Base-by-base conservation (phyloP, 192 early-diverging fungal species). In the Backusella macrospora region DNA sequence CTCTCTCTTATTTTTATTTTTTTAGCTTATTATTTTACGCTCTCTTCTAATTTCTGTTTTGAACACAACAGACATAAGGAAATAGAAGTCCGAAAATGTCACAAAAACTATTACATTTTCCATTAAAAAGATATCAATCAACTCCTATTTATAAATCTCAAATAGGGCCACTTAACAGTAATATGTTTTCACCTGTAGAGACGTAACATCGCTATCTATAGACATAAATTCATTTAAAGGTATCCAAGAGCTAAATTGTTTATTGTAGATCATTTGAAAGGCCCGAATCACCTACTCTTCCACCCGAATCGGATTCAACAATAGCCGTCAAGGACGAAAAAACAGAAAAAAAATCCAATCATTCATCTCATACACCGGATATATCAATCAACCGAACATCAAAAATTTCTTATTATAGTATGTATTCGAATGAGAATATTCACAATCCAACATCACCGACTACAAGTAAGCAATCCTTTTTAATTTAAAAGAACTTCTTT, bases 201-300 rank as follows among this genome's bases (percentile, higher is more conserved):
- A 26, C 18, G 52, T 59, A 59, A 59, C 26, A 12, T 12, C 21
- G 13, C 52, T 13, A 59, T 42, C 16, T 66, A 15, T 40, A 39
- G 9, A 37, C 21, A 66, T 8, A 44, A 0, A 43, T 43, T 9
- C 21, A n/a, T 8, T 16, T 14, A 43, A 42, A 2, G 23, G 10
- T 59, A 59, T 26, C 5, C 21, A 13, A 21, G 2, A 40, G 23
- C 16, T 14, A n/a, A 70, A 16, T 21, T 37, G 34, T 65, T 16
- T 34, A 34, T 59, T n/a, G 6, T 23, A 48, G 47, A 18, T 18
- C 16, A 26, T 37, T 70, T 66, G 67, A 75, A 70, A 68, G 74
- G 47, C 74, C 74, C n/a, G 74, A 75, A 70, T 75, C 74, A 38
- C 74, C 74, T 8, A 75, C 74, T 16, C 43, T 75, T 23, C 74